These are phyloP conservation scores for Rhodotorula sp. DNA, from an alignment of 1,284 basidiomycete species.

Conservation along the genomic window DNA sequence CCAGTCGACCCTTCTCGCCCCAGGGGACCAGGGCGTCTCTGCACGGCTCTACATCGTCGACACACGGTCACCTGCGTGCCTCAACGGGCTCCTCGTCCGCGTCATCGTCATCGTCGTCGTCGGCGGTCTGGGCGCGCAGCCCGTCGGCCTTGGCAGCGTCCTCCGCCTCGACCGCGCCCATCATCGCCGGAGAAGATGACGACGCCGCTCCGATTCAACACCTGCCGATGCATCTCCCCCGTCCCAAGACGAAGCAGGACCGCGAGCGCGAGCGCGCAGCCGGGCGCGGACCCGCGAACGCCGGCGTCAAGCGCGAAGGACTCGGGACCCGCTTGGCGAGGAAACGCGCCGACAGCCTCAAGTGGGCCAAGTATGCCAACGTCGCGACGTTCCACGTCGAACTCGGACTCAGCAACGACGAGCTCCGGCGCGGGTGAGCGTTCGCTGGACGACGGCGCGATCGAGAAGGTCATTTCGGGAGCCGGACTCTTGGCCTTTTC, in stretches of 20 bases:
- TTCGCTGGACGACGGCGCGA: not conserved
- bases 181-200: not conserved
- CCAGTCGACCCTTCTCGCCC: not conserved
- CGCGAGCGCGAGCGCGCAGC: slow-evolving; percentile 24
- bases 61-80: too few species aligned
- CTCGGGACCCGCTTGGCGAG: slow-evolving; percentile 28
- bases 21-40: not conserved
- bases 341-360: slow-evolving; percentile 34
- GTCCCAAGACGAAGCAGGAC: slow-evolving; percentile 22
- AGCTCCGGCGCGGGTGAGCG: slow-evolving; percentile 13
- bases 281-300: not conserved
- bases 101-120: not conserved
- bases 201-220: slow-evolving; percentile 13
- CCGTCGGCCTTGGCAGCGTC: not conserved
- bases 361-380: slow-evolving; percentile 39
- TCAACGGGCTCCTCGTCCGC: too few species aligned
- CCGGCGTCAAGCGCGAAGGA: slow-evolving; percentile 20
- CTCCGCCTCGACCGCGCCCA: not conserved
- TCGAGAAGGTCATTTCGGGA: too few species aligned
- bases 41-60: too few species aligned
- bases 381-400: slow-evolving; percentile 25
- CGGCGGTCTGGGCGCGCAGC: not conserved
- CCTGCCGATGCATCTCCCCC: slow-evolving; percentile 19
- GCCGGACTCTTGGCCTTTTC: too few species aligned
- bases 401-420: slow-evolving; percentile 34